Percentiles rank a stretch among this genome's conserved stretches.
These are phyloP conservation scores for Pyrrhoderma lamaoense DNA, from an alignment of 1,284 basidiomycete genomes.

Conservation along the genomic window DNA sequence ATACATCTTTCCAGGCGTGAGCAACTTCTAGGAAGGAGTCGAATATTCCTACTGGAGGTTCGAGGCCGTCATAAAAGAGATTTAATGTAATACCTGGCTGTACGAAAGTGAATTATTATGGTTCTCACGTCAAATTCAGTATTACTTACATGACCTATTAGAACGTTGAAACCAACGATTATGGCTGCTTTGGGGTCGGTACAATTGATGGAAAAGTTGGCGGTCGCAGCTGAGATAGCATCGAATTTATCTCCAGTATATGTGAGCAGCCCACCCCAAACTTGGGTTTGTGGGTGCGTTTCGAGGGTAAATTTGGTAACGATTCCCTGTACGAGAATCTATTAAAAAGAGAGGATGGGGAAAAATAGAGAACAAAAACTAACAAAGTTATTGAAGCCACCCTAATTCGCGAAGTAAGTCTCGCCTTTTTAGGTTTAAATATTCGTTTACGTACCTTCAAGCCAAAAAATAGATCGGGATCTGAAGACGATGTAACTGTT, in stretches of 20 bases:
- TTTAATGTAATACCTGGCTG: constrained; percentile 32
- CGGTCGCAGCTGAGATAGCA: constrained; percentile 37
- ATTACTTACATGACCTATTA: constrained; percentile 32
- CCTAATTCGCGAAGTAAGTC: constrained; percentile 29
- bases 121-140: neutral
- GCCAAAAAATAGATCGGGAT: constrained; percentile 41
- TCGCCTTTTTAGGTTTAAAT: neutral
- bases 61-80: constrained; percentile 48
- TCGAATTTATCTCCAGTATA: constrained; percentile 33
- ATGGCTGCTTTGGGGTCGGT: constrained; percentile 54
- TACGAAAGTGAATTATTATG: neutral
- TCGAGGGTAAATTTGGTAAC: constrained; percentile 52
- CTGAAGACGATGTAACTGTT: constrained; percentile 31
- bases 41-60: constrained; percentile 41
- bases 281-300: constrained; percentile 44
- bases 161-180: constrained; percentile 48
- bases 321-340: constrained; percentile 38
- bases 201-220: constrained; percentile 40
- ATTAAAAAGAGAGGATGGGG: neutral
- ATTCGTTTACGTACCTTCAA: constrained; percentile 30
- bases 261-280: constrained; percentile 54
- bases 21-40: constrained; percentile 40
- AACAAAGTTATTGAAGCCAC: constrained; percentile 56
- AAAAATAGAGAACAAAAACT: constrained; percentile 18
- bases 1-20: constrained; percentile 31